phyloP scores from a whole-genome alignment of 805 yeast genomes.

The Schwanniomyces polymorphus region DNA sequence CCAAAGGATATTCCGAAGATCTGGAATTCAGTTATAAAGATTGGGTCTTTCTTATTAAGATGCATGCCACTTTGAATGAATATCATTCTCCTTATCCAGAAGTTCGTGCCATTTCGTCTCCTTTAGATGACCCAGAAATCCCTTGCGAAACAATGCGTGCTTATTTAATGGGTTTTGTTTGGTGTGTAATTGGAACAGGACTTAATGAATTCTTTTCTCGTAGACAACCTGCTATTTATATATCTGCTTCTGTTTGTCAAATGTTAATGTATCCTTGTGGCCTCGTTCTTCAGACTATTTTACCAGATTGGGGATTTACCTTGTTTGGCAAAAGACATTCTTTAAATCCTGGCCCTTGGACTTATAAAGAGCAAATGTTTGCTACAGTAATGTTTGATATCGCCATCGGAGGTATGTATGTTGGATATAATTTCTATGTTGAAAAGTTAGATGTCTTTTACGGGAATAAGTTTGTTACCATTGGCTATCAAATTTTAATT shows the following conservation, averaged over 20 bases:
- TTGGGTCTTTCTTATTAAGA: slow-evolving; percentile 33
- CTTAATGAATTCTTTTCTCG: slow-evolving; percentile 58
- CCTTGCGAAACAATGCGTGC: slow-evolving; percentile 57
- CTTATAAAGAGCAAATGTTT: slow-evolving; percentile 64
- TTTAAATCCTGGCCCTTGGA: slow-evolving; percentile 67
- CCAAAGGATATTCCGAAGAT: slow-evolving; percentile 2
- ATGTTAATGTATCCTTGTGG: slow-evolving; percentile 49
- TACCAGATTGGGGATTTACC: slow-evolving; percentile 43
- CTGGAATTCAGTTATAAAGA: slow-evolving; percentile 5
- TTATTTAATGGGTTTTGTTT: slow-evolving; percentile 51
- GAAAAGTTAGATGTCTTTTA: slow-evolving; percentile 22
- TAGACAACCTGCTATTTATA: slow-evolving; percentile 50
- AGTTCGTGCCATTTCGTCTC: slow-evolving; percentile 64
- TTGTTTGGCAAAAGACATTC: slow-evolving; percentile 35
- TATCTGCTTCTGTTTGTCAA: slow-evolving; percentile 45
- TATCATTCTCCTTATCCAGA: slow-evolving; percentile 63
- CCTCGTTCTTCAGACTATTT: slow-evolving; percentile 27
- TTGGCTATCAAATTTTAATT: slow-evolving; percentile 24
- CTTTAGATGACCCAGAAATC: slow-evolving; percentile 49
- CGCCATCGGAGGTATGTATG: slow-evolving; percentile 30
- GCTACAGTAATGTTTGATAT: slow-evolving; percentile 43
- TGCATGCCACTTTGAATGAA: slow-evolving; percentile 44
- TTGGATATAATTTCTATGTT: slow-evolving; percentile 29
- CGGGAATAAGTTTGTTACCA: slow-evolving; percentile 26
- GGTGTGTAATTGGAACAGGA: slow-evolving; percentile 54